Evolutionary conservation across 2,329 filamentous ascomycete genomes (phyloP).

Genomic region (Microcyclospora pomicola): DNA sequence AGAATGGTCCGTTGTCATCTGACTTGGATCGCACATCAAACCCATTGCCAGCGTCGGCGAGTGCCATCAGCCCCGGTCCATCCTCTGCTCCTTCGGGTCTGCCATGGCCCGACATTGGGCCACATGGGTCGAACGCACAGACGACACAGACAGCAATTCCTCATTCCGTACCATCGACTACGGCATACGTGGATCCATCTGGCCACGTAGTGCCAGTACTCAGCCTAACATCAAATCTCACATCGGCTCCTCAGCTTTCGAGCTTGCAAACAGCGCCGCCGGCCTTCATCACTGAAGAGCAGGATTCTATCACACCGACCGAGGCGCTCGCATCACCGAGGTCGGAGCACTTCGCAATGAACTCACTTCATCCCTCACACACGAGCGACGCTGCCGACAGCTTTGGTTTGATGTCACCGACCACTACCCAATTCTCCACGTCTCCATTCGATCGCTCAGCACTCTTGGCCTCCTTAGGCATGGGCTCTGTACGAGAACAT

Average conservation of each 20-base stretch:
- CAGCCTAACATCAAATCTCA: conserved; percentile 12
- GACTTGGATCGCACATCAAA: conserved; percentile 8
- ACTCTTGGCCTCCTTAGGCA: conserved; percentile 22
- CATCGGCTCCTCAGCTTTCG: background rate
- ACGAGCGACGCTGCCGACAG: conserved; percentile 22
- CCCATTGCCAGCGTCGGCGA: conserved; percentile 11
- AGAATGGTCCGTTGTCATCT: conserved; percentile 12
- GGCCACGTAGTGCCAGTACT: conserved; percentile 22
- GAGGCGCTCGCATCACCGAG: conserved; percentile 25
- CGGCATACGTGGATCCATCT: conserved; percentile 33
- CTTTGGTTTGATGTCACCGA: conserved; percentile 28
- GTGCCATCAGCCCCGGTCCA: conserved; percentile 39
- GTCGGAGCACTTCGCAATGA: conserved; percentile 24
- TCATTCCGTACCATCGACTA: conserved; percentile 16
- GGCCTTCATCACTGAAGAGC: conserved; percentile 3
- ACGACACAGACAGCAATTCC: conserved; percentile 9
- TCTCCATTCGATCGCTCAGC: conserved; percentile 23
- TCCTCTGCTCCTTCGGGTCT: conserved; percentile 53
- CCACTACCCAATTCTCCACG: conserved; percentile 27
- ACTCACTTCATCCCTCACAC: conserved; percentile 17
- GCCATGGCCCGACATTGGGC: conserved; percentile 41
- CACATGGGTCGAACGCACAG: conserved; percentile 8
- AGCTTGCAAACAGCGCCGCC: background rate
- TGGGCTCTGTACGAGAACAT: conserved; percentile 20
- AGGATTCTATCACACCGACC: conserved; percentile 10